These are phyloP conservation scores for Aegilops umbellulata DNA, from an alignment of 176 grass and related monocot species.

Conservation along the genomic window DNA sequence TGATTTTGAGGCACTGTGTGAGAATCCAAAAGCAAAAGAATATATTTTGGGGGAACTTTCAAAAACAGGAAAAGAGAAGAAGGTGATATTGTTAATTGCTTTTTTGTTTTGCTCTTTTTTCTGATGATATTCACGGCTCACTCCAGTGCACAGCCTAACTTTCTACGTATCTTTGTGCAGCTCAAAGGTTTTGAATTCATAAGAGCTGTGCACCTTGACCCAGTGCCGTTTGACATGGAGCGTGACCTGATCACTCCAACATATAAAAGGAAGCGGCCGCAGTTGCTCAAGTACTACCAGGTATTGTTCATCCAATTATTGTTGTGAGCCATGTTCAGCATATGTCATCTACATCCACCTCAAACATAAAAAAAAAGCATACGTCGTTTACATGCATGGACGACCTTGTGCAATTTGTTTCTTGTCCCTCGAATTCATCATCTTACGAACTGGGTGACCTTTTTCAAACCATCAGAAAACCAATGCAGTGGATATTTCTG, in stretches of 20 bases:
- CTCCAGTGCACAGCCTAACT: not conserved
- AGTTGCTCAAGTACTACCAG: constrained; percentile 87
- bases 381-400: not conserved
- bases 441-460: not conserved
- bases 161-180: constrained; percentile 44
- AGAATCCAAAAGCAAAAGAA: constrained; percentile 72
- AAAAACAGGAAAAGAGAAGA: constrained; percentile 71
- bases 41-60: constrained; percentile 65
- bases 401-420: not conserved
- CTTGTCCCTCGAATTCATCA: not conserved
- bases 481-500: constrained; percentile 11
- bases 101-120: constrained; percentile 1
- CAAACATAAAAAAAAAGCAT: no score
- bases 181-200: constrained; percentile 90
- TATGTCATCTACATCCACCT: not conserved
- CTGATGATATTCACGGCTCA: not conserved
- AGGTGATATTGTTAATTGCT: constrained; percentile 45
- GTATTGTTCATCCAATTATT: constrained; percentile 29
- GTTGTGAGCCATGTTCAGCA: not conserved
- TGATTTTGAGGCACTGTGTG: constrained; percentile 66
- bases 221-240: constrained; percentile 77
- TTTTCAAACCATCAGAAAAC: not conserved
- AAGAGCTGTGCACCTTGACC: constrained; percentile 70
- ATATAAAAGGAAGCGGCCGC: constrained; percentile 82
- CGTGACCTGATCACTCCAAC: constrained; percentile 89